Evolutionary conservation across 148 eudicot species (phyloP).

Genomic region (Rhododendron simsii): DNA sequence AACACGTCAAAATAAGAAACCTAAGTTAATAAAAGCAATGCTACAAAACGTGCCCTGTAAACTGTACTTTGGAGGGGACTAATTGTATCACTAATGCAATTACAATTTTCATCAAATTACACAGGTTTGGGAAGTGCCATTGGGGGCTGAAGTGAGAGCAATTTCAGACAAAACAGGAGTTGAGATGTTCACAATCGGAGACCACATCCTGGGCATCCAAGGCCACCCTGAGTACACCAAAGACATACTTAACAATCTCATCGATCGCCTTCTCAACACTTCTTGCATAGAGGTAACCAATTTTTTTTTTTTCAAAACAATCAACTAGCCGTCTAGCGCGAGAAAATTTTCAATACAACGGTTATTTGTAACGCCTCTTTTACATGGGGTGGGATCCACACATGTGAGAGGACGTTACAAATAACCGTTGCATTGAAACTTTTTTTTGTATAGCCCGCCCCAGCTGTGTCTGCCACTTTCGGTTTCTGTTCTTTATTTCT

Average conservation of each 20-base stretch:
- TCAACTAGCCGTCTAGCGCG: background rate
- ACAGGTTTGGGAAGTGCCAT: conserved; percentile 64
- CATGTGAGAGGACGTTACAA: too few relatives aligned
- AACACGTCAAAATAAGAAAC: background rate
- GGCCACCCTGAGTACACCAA: conserved; percentile 84
- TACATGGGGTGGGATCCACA: too few relatives aligned
- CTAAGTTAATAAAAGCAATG: background rate
- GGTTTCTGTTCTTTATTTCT: background rate
- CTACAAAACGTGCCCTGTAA: background rate
- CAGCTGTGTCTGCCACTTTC: background rate
- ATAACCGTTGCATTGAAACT: too few relatives aligned
- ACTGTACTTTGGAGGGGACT: background rate
- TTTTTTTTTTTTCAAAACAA: background rate
- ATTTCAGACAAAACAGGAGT: conserved; percentile 66
- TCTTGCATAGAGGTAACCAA: conserved; percentile 33
- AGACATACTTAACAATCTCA: conserved; percentile 55
- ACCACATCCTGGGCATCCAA: conserved; percentile 66
- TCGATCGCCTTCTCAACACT: conserved; percentile 42
- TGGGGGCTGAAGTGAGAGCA: conserved; percentile 53
- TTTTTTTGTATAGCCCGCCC: too few relatives aligned
- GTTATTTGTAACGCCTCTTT: too few relatives aligned
- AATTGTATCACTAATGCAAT: background rate
- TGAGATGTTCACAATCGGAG: conserved; percentile 68
- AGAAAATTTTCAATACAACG: too few relatives aligned
- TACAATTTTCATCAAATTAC: background rate